A percentile compares a stretch with the other conserved stretches of the same genome.
phyloP scores from a whole-genome alignment of 495 filamentous ascomycete genomes.

The Penicillium maclennaniae region DNA sequence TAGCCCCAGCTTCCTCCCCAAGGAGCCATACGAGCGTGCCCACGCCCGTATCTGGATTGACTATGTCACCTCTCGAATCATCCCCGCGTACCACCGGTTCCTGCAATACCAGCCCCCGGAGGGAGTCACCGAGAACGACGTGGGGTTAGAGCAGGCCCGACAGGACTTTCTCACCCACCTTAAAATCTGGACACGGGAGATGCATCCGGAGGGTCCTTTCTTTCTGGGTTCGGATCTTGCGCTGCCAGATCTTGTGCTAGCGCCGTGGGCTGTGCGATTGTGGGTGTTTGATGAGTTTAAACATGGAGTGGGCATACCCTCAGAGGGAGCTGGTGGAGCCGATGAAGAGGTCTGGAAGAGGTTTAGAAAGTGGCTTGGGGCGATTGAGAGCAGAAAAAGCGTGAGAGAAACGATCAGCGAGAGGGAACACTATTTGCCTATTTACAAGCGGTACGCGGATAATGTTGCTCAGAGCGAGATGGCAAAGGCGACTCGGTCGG shows the following conservation, averaged over 20 bases:
- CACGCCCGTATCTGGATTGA: conserved; percentile 65
- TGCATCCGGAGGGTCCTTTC: conserved; percentile 57
- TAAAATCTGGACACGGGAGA: conserved; percentile 54
- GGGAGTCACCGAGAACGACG: conserved; percentile 13
- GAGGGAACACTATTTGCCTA: conserved; percentile 55
- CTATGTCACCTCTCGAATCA: conserved; percentile 58
- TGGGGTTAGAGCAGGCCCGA: conserved; percentile 40
- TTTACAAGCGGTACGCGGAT: conserved; percentile 69
- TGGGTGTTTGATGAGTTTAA: conserved; percentile 73
- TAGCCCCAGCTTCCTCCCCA: conserved; percentile 46
- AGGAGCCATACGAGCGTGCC: conserved; percentile 54
- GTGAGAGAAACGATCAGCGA: conserved; percentile 60
- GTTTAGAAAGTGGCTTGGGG: conserved; percentile 59
- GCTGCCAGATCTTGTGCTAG: conserved; percentile 61
- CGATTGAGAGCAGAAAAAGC: conserved; percentile 52
- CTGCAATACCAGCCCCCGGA: conserved; percentile 53
- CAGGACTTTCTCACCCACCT: conserved; percentile 48
- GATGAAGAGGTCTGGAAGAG: conserved; percentile 55
- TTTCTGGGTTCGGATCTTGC: conserved; percentile 56
- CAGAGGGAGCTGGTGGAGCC: conserved; percentile 39
- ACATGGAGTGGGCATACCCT: conserved; percentile 53
- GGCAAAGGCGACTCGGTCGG: conserved; percentile 62
- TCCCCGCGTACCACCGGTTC: conserved; percentile 61
- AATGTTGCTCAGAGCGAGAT: conserved; percentile 67
- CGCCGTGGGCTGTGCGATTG: conserved; percentile 63